Evolutionary conservation across 2,329 filamentous ascomycete genomes (phyloP).

Genomic region (Stylonectria norvegica): DNA sequence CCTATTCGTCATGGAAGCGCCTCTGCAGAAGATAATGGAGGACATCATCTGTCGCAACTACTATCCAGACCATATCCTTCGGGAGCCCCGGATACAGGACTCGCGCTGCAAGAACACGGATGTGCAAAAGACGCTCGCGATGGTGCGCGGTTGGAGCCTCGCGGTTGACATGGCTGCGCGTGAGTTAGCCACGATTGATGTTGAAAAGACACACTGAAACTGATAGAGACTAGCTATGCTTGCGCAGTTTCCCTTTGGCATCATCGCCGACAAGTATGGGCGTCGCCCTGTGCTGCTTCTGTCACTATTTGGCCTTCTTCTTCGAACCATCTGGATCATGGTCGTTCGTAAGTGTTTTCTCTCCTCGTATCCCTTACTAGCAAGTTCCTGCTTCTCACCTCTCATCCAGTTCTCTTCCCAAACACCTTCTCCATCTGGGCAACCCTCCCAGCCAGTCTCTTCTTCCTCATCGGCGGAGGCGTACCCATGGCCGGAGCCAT

Average conservation of each 20-base stretch:
- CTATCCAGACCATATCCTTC: constrained; percentile 39
- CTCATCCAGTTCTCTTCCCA: constrained; percentile 35
- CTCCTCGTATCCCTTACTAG: too few species aligned
- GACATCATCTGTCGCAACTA: constrained; percentile 50
- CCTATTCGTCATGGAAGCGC: constrained; percentile 37
- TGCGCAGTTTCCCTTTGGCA: constrained; percentile 44
- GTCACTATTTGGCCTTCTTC: constrained; percentile 29
- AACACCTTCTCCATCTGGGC: constrained; percentile 40
- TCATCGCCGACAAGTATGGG: constrained; percentile 46
- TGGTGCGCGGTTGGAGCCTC: constrained; percentile 46
- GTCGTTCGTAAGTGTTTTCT: constrained; percentile 29
- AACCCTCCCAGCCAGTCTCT: constrained; percentile 32
- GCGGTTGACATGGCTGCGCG: constrained; percentile 47
- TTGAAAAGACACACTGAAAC: not conserved
- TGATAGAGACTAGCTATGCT: constrained; percentile 33
- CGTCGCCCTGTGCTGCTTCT: constrained; percentile 40
- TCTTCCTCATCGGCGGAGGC: constrained; percentile 42
- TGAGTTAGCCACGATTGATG: constrained; percentile 19
- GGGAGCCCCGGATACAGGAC: constrained; percentile 31
- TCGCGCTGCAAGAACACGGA: constrained; percentile 45
- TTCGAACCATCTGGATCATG: constrained; percentile 30
- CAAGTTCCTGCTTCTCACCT: not conserved
- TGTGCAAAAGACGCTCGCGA: constrained; percentile 51
- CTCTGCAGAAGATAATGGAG: constrained; percentile 50
- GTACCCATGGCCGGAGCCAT: constrained; percentile 39